Evolutionary conservation across 441 rosid genomes (phyloP).

Genomic region (Melianthus villosus): DNA sequence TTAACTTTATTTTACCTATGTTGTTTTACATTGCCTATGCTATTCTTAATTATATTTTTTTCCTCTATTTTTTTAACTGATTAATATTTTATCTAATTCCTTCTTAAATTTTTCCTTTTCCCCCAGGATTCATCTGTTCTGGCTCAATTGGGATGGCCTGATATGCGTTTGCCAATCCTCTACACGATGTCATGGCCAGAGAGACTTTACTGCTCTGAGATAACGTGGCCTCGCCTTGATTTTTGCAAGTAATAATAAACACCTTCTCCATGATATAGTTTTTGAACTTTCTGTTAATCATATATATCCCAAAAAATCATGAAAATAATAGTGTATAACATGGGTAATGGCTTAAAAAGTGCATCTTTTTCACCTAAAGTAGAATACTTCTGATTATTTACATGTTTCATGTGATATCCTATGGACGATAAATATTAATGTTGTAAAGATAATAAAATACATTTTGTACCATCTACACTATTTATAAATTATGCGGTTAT

Average conservation of each 20-base stretch:
- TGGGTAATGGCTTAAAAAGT: no score
- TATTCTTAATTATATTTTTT: no score
- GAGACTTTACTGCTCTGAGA: constrained; percentile 74
- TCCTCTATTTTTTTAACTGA: no score
- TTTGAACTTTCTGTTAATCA: background rate
- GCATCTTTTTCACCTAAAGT: no score
- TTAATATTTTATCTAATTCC: no score
- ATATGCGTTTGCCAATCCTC: constrained; percentile 81
- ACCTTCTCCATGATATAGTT: constrained; percentile 2
- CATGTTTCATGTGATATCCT: no score
- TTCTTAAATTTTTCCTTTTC: constrained; percentile 2
- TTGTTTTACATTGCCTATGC: background rate
- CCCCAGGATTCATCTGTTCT: constrained; percentile 78
- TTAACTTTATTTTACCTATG: background rate
- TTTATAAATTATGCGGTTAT: no score
- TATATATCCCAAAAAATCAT: background rate
- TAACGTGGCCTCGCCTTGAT: constrained; percentile 89
- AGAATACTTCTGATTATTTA: no score
- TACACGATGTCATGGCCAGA: constrained; percentile 96
- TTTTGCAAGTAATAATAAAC: constrained; percentile 56
- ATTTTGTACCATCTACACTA: no score
- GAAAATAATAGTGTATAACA: no score
- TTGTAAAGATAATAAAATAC: no score
- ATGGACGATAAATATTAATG: no score
- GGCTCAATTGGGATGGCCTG: constrained; percentile 92